Evolutionary conservation across 768 basidiomycete species (phyloP).

Genomic region (Suillus americanus): DNA sequence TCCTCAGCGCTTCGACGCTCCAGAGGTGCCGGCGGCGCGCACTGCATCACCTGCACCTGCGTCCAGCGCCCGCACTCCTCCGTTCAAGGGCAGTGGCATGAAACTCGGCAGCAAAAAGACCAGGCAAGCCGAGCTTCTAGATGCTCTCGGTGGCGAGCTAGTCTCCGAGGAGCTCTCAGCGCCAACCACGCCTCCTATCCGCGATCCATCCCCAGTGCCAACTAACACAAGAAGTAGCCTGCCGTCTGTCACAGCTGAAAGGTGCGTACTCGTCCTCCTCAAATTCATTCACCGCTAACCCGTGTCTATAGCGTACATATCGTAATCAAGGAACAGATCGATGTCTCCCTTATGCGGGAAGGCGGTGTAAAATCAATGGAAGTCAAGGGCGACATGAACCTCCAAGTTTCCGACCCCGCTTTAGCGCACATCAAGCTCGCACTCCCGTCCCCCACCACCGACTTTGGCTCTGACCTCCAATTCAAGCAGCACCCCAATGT

Average conservation of each 20-base stretch:
- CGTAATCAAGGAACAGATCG: slow-evolving; percentile 79
- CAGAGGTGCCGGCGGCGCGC: slow-evolving; percentile 48
- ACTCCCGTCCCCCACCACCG: slow-evolving; percentile 54
- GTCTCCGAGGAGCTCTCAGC: slow-evolving; percentile 51
- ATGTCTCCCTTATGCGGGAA: slow-evolving; percentile 80
- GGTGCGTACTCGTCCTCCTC: slow-evolving; percentile 41
- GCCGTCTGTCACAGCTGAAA: slow-evolving; percentile 74
- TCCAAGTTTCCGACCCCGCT: slow-evolving; percentile 78
- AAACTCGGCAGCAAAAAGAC: slow-evolving; percentile 93
- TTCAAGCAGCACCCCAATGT: slow-evolving; percentile 98
- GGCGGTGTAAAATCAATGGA: slow-evolving; percentile 91
- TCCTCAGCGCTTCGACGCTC: slow-evolving; percentile 65
- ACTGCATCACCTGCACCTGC: slow-evolving; percentile 44
- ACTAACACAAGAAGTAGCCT: slow-evolving; percentile 61
- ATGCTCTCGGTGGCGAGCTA: slow-evolving; percentile 81
- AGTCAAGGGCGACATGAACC: slow-evolving; percentile 92
- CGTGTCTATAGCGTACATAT: slow-evolving; percentile 70
- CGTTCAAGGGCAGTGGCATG: slow-evolving; percentile 96
- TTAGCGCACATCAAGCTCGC: slow-evolving; percentile 68
- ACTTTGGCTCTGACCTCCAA: slow-evolving; percentile 72
- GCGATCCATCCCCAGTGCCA: slow-evolving; percentile 44
- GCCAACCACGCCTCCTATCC: slow-evolving; percentile 49
- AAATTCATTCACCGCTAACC: background rate
- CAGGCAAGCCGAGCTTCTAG: slow-evolving; percentile 83
- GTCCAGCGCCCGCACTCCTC: slow-evolving; percentile 58